Evolutionary conservation across 2,329 filamentous ascomycete genomes (phyloP).

Genomic region (Hypoxylon sp.): DNA sequence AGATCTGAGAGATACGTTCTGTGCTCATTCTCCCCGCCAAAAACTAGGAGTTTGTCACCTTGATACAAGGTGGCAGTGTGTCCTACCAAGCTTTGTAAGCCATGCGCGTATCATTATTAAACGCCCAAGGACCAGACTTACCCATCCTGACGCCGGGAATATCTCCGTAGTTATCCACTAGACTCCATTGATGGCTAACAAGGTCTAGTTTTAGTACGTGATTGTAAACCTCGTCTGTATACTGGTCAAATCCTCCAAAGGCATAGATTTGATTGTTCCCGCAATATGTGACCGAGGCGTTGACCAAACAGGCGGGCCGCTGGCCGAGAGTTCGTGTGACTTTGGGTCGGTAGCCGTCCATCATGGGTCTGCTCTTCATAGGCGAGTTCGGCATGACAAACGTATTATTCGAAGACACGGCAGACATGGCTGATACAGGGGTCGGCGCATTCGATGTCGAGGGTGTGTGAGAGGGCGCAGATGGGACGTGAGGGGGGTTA

Average conservation of each 20-base stretch:
- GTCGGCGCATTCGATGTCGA: conserved; percentile 57
- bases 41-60: conserved; percentile 94
- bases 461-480: conserved; percentile 48
- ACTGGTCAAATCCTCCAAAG: conserved; percentile 98
- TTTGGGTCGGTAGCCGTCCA: conserved; percentile 85
- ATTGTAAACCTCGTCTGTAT: conserved; percentile 99
- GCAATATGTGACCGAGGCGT: conserved; percentile 98
- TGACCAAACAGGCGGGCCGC: conserved; percentile 93
- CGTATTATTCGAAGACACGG: conserved; percentile 76
- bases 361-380: conserved; percentile 71
- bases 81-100: conserved; percentile 62
- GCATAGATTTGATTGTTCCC: conserved; percentile 98
- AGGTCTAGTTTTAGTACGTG: conserved; percentile 93
- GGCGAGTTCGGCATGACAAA: conserved; percentile 94
- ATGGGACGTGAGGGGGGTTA: conserved; percentile 44
- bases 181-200: conserved; percentile 88
- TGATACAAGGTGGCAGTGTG: conserved; percentile 96
- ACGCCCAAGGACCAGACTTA: conserved; percentile 56
- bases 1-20: conserved; percentile 94
- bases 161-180: conserved; percentile 98
- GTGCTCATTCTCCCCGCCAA: conserved; percentile 98
- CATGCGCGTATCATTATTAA: conserved; percentile 1
- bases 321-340: conserved; percentile 83
- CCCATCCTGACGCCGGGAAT: conserved; percentile 98
- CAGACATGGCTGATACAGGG: conserved; percentile 62